Evolutionary conservation across 2,329 filamentous ascomycete genomes (phyloP).

Genomic region (Fonsecaea pugnacius): DNA sequence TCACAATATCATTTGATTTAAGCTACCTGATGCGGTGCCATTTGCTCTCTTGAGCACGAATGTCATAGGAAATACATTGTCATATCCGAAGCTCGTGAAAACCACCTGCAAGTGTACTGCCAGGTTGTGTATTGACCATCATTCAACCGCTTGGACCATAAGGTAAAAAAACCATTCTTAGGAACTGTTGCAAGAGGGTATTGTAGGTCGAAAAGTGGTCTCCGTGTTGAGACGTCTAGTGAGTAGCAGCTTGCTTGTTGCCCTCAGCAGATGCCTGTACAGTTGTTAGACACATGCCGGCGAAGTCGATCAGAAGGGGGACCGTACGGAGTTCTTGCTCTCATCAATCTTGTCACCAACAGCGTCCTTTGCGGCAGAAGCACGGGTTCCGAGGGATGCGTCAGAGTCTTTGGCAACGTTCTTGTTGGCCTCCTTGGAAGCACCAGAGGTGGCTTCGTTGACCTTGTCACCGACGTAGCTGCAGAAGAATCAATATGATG

Average conservation of each 20-base stretch:
- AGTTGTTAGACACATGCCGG: slow-evolving; percentile 17
- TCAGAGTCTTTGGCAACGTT: slow-evolving; percentile 66
- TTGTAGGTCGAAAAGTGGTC: slow-evolving; percentile 14
- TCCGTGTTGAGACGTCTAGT: slow-evolving; percentile 27
- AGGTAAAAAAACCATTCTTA: slow-evolving; percentile 19
- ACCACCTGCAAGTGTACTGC: slow-evolving; percentile 18
- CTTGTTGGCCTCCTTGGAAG: slow-evolving; percentile 73
- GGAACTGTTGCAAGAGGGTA: slow-evolving; percentile 24
- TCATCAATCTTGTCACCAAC: slow-evolving; percentile 59
- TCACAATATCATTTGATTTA: slow-evolving; percentile 25
- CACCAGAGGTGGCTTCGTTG: slow-evolving; percentile 60
- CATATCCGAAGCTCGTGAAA: slow-evolving; percentile 20
- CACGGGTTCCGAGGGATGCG: slow-evolving; percentile 58
- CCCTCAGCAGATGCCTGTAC: slow-evolving; percentile 35
- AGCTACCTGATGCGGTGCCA: slow-evolving; percentile 19
- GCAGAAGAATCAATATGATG: slow-evolving; percentile 51
- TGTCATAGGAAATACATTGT: slow-evolving; percentile 26
- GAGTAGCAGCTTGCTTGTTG: slow-evolving; percentile 38
- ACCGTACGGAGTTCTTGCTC: slow-evolving; percentile 52
- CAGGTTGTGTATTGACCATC: slow-evolving; percentile 15
- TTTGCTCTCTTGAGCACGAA: slow-evolving; percentile 11
- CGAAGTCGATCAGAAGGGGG: not conserved
- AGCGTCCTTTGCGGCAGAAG: slow-evolving; percentile 58
- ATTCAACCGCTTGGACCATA: slow-evolving; percentile 15
- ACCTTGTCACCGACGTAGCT: slow-evolving; percentile 71